Evolutionary conservation across 805 yeast genomes (phyloP), one percentile per base, ranked within the genome.

Genomic region (Soucietia sequanensis): DNA sequence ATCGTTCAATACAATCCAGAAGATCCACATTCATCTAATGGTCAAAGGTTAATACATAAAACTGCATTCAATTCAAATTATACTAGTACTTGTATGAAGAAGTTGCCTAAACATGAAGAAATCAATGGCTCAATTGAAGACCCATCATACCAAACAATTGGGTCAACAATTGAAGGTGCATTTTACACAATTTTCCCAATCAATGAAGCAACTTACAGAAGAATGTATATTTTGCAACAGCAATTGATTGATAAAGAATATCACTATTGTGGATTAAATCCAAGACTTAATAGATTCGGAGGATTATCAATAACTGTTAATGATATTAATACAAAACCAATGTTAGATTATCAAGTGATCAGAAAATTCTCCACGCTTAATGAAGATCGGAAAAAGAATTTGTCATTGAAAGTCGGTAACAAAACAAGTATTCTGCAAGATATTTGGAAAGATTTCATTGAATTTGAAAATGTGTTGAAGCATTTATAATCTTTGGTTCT

Each of bases 1-100:
- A 50, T 91, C 7, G 59, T 88, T 26, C 86, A 85, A 50, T 93
- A 86, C 54, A 95, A 93, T 44, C 98, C 98, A 0, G 96, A 90
- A 42, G 95, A 88, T 51, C 84, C 93, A 0, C 72, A 74, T 15
- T 87, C 97, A 1, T 61, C 80, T 27, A 80, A 87, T 35, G 98
- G 98, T 5, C 86, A 82, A 44, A 67, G 79, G 41, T 68, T 93
- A 34, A 60, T 91, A 11, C 77, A 81, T 35, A 78, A 79, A 43
- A 73, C 90, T 0, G 78, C 84, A 11, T 82, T 90, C 54, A 79
- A 80, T 47, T 62, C 80, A 15, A 88, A 90, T 47, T 71, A 80
- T 11, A 52, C 68, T 4, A 76, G 83, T 2, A 77, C 81, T 0
- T 68, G 75, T 41, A 64, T 81, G 75, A 60, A 62, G 27, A 56